These are phyloP conservation scores for Haberlea rhodopensis DNA, from an alignment of 257 asterid species.

Conservation along the genomic window DNA sequence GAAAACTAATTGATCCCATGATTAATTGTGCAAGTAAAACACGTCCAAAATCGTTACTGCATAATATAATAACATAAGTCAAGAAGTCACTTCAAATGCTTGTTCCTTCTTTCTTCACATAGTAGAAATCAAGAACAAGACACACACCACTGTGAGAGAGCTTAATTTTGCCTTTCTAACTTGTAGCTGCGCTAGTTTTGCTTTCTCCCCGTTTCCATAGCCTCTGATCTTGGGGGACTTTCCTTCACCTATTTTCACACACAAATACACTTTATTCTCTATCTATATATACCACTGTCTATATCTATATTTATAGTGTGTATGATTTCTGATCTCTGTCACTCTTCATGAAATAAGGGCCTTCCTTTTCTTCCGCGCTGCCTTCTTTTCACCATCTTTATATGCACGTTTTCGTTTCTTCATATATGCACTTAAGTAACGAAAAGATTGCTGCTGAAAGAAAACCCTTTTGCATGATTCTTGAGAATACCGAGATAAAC, in stretches of 20 bases:
- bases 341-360: slow-evolving; percentile 40
- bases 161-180: slow-evolving; percentile 3
- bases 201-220: slow-evolving; percentile 82
- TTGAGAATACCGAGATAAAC: background rate
- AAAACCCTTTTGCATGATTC: slow-evolving; percentile 48
- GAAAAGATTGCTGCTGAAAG: slow-evolving; percentile 35
- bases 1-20: no score
- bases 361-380: slow-evolving; percentile 54
- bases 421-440: slow-evolving; percentile 7
- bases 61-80: no score
- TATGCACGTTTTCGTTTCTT: slow-evolving; percentile 34
- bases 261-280: slow-evolving; percentile 10
- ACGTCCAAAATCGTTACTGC: no score
- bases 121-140: background rate
- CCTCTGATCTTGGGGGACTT: slow-evolving; percentile 86
- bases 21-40: no score
- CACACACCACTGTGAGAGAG: slow-evolving; percentile 25
- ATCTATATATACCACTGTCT: background rate
- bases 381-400: slow-evolving; percentile 74
- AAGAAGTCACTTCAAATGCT: slow-evolving; percentile 21
- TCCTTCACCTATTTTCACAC: slow-evolving; percentile 34
- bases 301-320: slow-evolving; percentile 1
- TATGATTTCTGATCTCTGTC: background rate
- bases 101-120: slow-evolving; percentile 1
- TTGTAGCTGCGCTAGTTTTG: slow-evolving; percentile 4